phyloP scores from a whole-genome alignment of 2,329 filamentous ascomycete genomes.

The Alternaria arborescens region DNA sequence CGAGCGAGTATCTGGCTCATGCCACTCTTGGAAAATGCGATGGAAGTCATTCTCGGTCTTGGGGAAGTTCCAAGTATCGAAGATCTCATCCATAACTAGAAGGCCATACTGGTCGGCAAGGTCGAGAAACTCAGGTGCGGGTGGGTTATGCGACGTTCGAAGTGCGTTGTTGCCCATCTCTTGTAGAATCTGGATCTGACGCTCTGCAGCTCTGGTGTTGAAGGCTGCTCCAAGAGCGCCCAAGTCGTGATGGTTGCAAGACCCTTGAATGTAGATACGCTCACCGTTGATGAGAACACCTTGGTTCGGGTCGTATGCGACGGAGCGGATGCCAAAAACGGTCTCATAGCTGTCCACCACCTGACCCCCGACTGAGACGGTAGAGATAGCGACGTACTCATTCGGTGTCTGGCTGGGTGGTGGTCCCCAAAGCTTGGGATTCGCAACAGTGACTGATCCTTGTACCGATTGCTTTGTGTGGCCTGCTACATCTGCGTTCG shows the following conservation, averaged over 20 bases:
- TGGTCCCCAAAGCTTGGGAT: slow-evolving; percentile 61
- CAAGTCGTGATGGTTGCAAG: slow-evolving; percentile 61
- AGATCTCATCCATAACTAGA: slow-evolving; percentile 63
- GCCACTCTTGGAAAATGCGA: slow-evolving; percentile 62
- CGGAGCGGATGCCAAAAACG: slow-evolving; percentile 59
- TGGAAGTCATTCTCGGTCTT: slow-evolving; percentile 62
- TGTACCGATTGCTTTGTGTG: slow-evolving; percentile 48
- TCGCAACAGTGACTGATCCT: slow-evolving; percentile 45
- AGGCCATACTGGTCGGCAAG: slow-evolving; percentile 61
- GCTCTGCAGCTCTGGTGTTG: slow-evolving; percentile 59
- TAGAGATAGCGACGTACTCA: slow-evolving; percentile 59
- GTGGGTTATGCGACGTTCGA: slow-evolving; percentile 64
- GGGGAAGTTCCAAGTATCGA: slow-evolving; percentile 60
- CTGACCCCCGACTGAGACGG: slow-evolving; percentile 34
- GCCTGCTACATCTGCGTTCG: slow-evolving; percentile 40
- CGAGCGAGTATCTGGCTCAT: slow-evolving; percentile 61
- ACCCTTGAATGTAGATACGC: slow-evolving; percentile 56
- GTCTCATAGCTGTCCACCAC: slow-evolving; percentile 60
- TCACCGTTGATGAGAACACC: slow-evolving; percentile 61
- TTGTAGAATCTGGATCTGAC: slow-evolving; percentile 60
- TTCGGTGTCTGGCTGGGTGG: slow-evolving; percentile 58
- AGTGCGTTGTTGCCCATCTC: slow-evolving; percentile 63
- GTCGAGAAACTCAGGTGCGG: slow-evolving; percentile 61
- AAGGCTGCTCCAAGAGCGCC: slow-evolving; percentile 63
- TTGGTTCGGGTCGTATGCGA: slow-evolving; percentile 53